Evolutionary conservation across 2,329 filamentous ascomycete genomes (phyloP).

Genomic region (Fusarium sp.): DNA sequence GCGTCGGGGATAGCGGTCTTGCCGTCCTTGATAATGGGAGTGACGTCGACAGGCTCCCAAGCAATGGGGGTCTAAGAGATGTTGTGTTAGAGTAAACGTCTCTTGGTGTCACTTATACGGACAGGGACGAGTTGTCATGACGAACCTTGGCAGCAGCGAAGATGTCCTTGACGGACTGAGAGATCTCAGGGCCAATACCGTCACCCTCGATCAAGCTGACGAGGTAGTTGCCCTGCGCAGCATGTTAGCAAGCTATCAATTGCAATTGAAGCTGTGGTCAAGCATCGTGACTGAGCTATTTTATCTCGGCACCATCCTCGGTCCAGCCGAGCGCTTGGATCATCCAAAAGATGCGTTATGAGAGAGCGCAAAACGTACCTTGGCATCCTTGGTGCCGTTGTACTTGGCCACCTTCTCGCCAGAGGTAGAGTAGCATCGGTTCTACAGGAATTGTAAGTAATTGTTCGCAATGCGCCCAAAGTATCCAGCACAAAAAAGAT

Average conservation of each 20-base stretch:
- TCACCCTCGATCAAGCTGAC: conserved; percentile 99
- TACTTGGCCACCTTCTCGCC: conserved; percentile 88
- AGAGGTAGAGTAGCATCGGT: conserved; percentile 72
- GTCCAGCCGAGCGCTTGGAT: conserved; percentile 41
- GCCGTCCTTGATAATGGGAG: conserved; percentile 91
- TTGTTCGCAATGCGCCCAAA: conserved; percentile 28
- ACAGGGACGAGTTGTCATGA: conserved; percentile 36
- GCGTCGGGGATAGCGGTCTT: conserved; percentile 94
- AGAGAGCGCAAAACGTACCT: conserved; percentile 69
- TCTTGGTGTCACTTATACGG: conserved; percentile 5
- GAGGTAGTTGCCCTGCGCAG: conserved; percentile 84
- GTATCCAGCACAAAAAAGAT: background rate
- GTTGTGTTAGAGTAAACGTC: conserved; percentile 41
- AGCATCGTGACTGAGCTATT: conserved; percentile 55
- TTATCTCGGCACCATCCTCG: conserved; percentile 48
- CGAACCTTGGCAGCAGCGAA: conserved; percentile 91
- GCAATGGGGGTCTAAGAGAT: conserved; percentile 79
- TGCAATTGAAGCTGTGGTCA: conserved; percentile 28
- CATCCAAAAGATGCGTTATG: conserved; percentile 21
- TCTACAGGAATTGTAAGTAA: conserved; percentile 51
- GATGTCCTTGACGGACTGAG: conserved; percentile 98
- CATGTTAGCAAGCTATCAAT: conserved; percentile 43
- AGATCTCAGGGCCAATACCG: conserved; percentile 97
- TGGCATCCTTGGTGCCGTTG: conserved; percentile 86
- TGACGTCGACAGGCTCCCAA: conserved; percentile 98